Base-by-base conservation (phyloP, 1,284 basidiomycete species). In the Nidula niveotomentosa region DNA sequence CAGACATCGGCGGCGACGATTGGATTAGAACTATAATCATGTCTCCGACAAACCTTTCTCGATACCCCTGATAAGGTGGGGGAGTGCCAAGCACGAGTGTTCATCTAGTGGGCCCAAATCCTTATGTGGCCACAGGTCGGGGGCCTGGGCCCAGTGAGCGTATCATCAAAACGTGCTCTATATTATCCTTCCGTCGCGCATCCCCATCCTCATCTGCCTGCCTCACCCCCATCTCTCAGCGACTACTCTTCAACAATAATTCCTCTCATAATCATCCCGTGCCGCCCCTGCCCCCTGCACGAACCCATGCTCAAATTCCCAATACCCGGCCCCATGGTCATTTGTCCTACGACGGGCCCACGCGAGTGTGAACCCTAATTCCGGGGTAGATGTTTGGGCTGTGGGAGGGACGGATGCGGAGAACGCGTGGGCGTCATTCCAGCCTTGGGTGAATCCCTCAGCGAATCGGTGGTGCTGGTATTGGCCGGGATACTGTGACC, bases 401-500 rank as follows among this genome's bases (percentile, higher is more conserved):
- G 8, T 52, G 8, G 1, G 61, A n/a, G n/a, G n/a, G 3, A 7
- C 47, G 9, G 17, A 17, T n/a, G 17, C 30, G 6, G 71, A 54
- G 49, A 70, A 70, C 8, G 71, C 58, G 62, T 84, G 77, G 0
- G 85, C 84, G 61, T 91, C 90, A 49, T 84, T 79, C 90, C 90
- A 93, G 0, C 90, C 91, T 54, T 75, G 68, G 2, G 72, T 57
- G 65, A 88, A 93, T 1, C 88, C 91, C 1, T 81, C 77, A 30
- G 71, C 75, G 64, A 91, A 93, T 10, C 86, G 77, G 71, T 79
- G 81, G 56, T 90, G 86, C 58, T 92, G 81, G 59, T 88, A 77
- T 62, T 78, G 57, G 43, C 78, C 81, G 0, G 74, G 72, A 56
- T 75, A 72, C 45, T 74, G 73, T 0, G 72, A 62, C 90, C 90